Evolutionary conservation across 148 eudicot species (phyloP), one percentile per base, ranked within the genome.

Genomic region (Rhododendron ferrugineum): DNA sequence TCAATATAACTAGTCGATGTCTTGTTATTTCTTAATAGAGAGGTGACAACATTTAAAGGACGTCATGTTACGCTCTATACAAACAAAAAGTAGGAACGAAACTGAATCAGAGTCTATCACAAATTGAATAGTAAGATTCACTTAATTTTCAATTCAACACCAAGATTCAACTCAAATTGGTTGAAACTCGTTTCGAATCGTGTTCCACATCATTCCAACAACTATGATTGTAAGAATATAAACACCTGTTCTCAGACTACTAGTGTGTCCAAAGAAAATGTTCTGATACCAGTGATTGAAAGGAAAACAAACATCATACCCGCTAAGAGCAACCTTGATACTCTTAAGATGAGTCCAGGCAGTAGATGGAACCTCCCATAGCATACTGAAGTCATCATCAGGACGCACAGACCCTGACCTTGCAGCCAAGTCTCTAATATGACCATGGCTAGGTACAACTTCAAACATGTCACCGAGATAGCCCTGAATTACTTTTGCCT

Each of bases 281-380:
- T 32, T 52, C 75, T 14, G 60, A 36, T 6, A 34, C 11, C 23
- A n/a, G 32, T 36, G 11, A 60, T 23, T 23, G 5, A 52, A 70
- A 52, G 50, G 42, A 70, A 70, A 84, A 70, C 34, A 54, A 74
- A 49, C 50, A 76, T 74, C 95, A 83, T 94, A 97, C 99, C 98
- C 94, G 54, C 89, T 89, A 37, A 97, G 83, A 76, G 99, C 96
- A 85, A 92, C 96, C 90, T 97, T 97, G 88, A 97, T 97, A 88
- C 94, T 92, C 91, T 94, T 97, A 76, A 97, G 96, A 92, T 97
- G 99, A 89, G 98, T 93, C 99, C 98, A 93, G 32, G 99, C 98
- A 86, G 98, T 84, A 88, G 99, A 89, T 84, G 98, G 99, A 47
- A 97, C 99, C 90, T 97, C 99, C 99, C 99, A 97, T 49, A 97